Base-by-base conservation (phyloP, 140 eudicot species). In the Eryngium alpinum region DNA sequence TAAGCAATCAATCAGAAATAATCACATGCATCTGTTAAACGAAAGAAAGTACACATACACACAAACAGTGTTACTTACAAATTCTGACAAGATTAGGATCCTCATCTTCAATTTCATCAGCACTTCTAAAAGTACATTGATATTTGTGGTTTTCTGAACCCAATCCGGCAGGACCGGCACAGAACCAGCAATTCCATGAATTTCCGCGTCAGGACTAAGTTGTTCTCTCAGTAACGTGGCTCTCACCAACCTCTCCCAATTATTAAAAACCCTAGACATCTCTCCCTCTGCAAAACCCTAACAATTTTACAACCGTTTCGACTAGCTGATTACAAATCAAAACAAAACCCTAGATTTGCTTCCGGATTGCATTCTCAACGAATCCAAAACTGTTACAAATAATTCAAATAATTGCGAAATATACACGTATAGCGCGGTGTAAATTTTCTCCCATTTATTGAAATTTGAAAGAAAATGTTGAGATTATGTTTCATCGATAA, bases 81-180 rank as follows among this genome's bases (percentile, higher is more conserved):
- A 96, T 96, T 78, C 99, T 86, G 32, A 98, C 98, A 75, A 96
- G 94, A 82, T 89, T 95, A 32, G 99, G 93, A 83, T 96, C 97
- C 86, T 93, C 90, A 0, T 88, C 85, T 70, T 96, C 98, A 85
- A 96, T 96, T 85, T 93, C 97, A 63, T 96, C 99, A 50, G 99
- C 99, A 73, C 96, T 79, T 90, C 94, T 76, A 96, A 86, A 84
- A 96, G 91, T 17, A 90, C 91, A 80, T 96, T 90, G 79, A 96
- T 83, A 81, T 92, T 91, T 3, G 90, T 88, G 44, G 86, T 86
- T 69, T 91, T 86, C 59, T 87, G 91, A 27, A 95, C 92, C 85
- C 98, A 93, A 77, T 94, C 97, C 12, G 99, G 99, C 7, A 2
- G 46, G 46, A 38, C 46, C 46, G 46, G 46, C 13, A 95, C 97